phyloP scores from a whole-genome alignment of 164 flowering plant species.

The Kalanchoe fedtschenkoi region DNA sequence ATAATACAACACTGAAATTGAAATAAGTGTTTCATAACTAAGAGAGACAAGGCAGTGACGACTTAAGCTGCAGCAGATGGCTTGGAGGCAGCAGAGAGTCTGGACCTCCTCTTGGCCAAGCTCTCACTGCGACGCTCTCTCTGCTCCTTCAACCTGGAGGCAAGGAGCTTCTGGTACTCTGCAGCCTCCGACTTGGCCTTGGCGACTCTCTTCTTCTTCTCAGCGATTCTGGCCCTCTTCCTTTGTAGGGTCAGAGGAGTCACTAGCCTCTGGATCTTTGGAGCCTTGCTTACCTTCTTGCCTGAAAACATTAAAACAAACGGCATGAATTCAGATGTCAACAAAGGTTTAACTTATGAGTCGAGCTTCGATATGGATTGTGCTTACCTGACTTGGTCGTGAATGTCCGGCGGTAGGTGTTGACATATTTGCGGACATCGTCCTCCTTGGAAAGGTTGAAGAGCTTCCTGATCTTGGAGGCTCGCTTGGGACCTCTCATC shows the following conservation, averaged over 20 bases:
- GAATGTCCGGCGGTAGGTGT: slow-evolving; percentile 53
- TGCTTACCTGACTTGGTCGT: slow-evolving; percentile 39
- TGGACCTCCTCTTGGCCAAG: slow-evolving; percentile 44
- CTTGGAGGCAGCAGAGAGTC: slow-evolving; percentile 41
- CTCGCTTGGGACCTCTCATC: slow-evolving; percentile 53
- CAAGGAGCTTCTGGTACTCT: slow-evolving; percentile 47
- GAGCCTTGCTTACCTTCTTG: slow-evolving; percentile 54
- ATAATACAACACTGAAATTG: too few relatives aligned
- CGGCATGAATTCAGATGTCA: too few relatives aligned
- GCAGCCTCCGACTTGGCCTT: slow-evolving; percentile 54
- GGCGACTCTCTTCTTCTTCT: slow-evolving; percentile 49
- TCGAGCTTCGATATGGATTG: not conserved
- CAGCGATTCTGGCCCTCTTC: slow-evolving; percentile 45
- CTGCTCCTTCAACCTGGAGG: slow-evolving; percentile 41
- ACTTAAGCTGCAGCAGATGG: slow-evolving; percentile 23
- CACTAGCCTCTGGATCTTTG: slow-evolving; percentile 49
- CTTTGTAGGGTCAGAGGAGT: slow-evolving; percentile 49
- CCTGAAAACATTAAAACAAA: too few relatives aligned
- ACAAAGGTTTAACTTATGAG: not conserved
- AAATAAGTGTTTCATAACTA: too few relatives aligned
- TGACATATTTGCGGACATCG: slow-evolving; percentile 62
- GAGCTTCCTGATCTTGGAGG: slow-evolving; percentile 57
- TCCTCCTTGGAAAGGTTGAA: slow-evolving; percentile 58
- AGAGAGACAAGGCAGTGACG: not conserved
- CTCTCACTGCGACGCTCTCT: slow-evolving; percentile 39